Evolutionary conservation across 2,329 filamentous ascomycete species (phyloP).

Genomic region (Aspergillus pseudoviridinutans): DNA sequence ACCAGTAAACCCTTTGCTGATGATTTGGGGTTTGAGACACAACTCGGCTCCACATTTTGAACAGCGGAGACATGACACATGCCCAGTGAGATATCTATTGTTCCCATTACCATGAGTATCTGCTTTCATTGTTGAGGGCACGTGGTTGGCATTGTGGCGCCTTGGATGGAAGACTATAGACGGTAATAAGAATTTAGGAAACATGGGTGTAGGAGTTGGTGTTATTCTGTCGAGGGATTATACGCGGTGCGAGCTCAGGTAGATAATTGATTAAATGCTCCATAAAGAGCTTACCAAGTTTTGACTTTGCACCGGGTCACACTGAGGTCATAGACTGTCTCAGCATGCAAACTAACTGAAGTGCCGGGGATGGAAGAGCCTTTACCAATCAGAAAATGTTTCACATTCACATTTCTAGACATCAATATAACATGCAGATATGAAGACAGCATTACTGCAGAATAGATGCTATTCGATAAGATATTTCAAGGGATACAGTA

Average conservation of each 20-base stretch:
- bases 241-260: not conserved
- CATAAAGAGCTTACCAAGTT: not conserved
- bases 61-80: slow-evolving; percentile 56
- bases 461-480: too few species aligned
- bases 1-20: slow-evolving; percentile 63
- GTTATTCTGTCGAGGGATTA: not conserved
- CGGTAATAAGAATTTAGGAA: slow-evolving; percentile 51
- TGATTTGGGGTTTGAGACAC: slow-evolving; percentile 56
- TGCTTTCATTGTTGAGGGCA: slow-evolving; percentile 3
- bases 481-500: not conserved
- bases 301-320: not conserved
- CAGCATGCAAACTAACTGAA: not conserved
- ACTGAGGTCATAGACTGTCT: slow-evolving; percentile 4
- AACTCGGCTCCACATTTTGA: slow-evolving; percentile 57
- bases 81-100: slow-evolving; percentile 41
- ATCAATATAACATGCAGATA: not conserved
- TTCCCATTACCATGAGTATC: slow-evolving; percentile 1
- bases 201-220: slow-evolving; percentile 23
- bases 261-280: not conserved
- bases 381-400: too few species aligned
- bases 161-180: slow-evolving; percentile 45
- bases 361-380: too few species aligned
- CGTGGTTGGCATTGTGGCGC: slow-evolving; percentile 8
- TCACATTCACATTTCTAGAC: not conserved
- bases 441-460: not conserved